A percentile compares a stretch with the other conserved stretches of the same genome.
These are phyloP conservation scores for Asterophora lycoperdoides DNA, from an alignment of 768 basidiomycete species.

Conservation along the genomic window DNA sequence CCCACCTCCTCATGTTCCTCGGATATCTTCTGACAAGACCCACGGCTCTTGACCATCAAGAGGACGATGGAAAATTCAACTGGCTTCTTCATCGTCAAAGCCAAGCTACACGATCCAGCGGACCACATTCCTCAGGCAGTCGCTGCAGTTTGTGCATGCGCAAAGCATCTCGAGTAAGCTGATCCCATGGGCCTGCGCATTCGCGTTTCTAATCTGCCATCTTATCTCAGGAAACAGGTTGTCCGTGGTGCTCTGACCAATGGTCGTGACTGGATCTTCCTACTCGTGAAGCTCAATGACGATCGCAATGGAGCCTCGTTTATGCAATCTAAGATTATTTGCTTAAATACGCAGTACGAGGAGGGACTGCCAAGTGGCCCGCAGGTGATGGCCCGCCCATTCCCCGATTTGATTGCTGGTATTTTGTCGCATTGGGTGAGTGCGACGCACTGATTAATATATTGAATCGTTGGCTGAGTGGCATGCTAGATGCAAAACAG, in stretches of 20 bases:
- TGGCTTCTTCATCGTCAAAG: constrained; percentile 17
- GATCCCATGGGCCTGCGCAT: background rate
- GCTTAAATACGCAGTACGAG: background rate
- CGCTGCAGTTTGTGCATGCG: constrained; percentile 18
- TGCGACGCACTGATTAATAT: background rate
- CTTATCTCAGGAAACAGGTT: constrained; percentile 11
- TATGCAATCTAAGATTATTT: constrained; percentile 8
- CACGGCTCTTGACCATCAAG: constrained; percentile 2
- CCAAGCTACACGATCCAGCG: constrained; percentile 6
- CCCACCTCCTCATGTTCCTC: constrained; percentile 6
- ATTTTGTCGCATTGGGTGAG: constrained; percentile 16
- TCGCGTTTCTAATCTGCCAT: background rate
- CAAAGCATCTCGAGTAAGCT: constrained; percentile 14
- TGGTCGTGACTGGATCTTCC: constrained; percentile 20
- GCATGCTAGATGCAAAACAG: background rate
- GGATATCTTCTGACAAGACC: background rate
- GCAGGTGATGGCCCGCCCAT: background rate
- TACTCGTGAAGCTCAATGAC: constrained; percentile 16
- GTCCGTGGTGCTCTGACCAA: constrained; percentile 17
- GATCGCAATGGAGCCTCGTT: constrained; percentile 15
- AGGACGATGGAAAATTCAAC: background rate
- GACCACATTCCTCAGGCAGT: constrained; percentile 16
- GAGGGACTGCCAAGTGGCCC: background rate
- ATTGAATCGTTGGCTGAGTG: background rate
- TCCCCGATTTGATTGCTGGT: constrained; percentile 15